Percentiles rank a stretch among this genome's conserved stretches.
Conservation (phyloP, 306 rosid species). For the Prunus campanulata region DNA sequence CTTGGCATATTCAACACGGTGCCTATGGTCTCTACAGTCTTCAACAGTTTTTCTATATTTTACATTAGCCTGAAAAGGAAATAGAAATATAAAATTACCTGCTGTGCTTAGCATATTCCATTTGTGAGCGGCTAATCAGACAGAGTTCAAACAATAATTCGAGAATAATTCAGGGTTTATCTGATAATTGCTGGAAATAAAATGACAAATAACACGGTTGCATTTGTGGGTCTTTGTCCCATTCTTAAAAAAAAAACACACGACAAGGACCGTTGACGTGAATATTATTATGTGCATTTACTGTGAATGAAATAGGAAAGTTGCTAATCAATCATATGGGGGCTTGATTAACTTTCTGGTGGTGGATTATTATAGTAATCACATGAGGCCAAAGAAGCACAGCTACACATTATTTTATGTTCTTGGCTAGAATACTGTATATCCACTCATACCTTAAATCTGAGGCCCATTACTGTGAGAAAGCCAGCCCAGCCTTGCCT, state of each 20-base stretch:
- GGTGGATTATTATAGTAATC: neutral
- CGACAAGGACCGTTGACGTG: neutral
- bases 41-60: neutral
- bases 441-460: neutral
- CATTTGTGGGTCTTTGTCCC: slow-evolving; percentile 12
- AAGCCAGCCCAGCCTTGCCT: neutral
- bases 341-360: neutral
- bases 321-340: slow-evolving; percentile 1
- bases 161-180: neutral
- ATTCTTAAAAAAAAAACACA: neutral
- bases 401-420: neutral
- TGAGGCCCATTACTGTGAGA: neutral
- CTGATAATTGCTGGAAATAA: neutral
- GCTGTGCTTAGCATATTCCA: neutral
- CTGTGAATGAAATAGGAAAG: neutral
- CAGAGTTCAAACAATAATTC: slow-evolving; percentile 4
- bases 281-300: neutral
- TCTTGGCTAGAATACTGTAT: neutral
- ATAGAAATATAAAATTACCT: neutral
- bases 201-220: slow-evolving; percentile 19
- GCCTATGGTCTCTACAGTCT: neutral
- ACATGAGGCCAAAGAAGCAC: neutral
- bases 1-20: neutral
- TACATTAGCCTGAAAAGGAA: neutral
- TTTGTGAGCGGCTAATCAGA: slow-evolving; percentile 1